phyloP scores from a whole-genome alignment of 768 basidiomycete genomes.

The Rhodotorula kratochvilovae region DNA sequence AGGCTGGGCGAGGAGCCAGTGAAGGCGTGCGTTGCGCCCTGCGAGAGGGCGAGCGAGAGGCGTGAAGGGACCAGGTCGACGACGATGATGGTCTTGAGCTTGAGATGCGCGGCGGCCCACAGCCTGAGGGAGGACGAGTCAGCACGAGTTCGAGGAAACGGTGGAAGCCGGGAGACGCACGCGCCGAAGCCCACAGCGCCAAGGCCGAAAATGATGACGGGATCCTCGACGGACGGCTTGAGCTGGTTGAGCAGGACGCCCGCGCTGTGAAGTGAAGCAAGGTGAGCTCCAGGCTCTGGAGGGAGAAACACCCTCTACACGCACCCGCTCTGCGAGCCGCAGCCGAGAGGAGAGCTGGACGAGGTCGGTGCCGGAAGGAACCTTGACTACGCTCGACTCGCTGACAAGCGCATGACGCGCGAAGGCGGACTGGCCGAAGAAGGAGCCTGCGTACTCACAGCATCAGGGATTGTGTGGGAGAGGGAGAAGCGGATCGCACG shows the following conservation, averaged over 20 bases:
- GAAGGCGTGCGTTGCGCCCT: slow-evolving; percentile 38
- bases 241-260: slow-evolving; percentile 38
- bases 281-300: neutral
- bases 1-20: slow-evolving; percentile 25
- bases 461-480: too few relatives aligned
- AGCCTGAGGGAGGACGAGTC: neutral
- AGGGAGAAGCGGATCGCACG: neutral
- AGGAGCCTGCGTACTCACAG: slow-evolving; percentile 16
- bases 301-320: neutral
- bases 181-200: slow-evolving; percentile 42
- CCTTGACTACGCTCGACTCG: slow-evolving; percentile 35
- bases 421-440: slow-evolving; percentile 42
- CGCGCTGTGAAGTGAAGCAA: neutral
- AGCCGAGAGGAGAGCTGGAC: slow-evolving; percentile 34
- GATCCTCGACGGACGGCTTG: neutral
- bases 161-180: too few relatives aligned
- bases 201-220: slow-evolving; percentile 37
- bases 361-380: slow-evolving; percentile 25
- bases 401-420: slow-evolving; percentile 38
- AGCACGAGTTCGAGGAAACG: too few relatives aligned
- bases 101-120: slow-evolving; percentile 34
- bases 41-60: slow-evolving; percentile 29
- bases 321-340: slow-evolving; percentile 40
- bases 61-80: slow-evolving; percentile 38
- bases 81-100: slow-evolving; percentile 36